Percentiles rank a stretch among this genome's conserved stretches.
phyloP scores from a whole-genome alignment of 768 basidiomycete species.

The Hygrocybe punicea region DNA sequence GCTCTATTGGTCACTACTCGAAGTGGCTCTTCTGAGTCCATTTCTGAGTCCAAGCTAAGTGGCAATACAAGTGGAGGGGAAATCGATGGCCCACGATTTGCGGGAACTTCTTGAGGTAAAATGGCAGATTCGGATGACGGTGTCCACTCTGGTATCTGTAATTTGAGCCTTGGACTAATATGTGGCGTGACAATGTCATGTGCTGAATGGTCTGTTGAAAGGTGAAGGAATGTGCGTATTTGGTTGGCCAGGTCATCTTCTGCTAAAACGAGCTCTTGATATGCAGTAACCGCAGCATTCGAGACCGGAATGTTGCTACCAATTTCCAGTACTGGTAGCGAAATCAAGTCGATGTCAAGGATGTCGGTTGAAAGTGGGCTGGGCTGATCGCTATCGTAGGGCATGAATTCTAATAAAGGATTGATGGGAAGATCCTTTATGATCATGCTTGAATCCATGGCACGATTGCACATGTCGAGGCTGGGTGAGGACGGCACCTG shows the following conservation, averaged over 20 bases:
- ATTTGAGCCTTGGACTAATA: neutral
- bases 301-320: neutral
- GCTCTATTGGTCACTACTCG: neutral
- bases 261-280: conserved; percentile 1
- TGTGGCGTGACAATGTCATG: neutral
- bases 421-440: too few relatives aligned
- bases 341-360: neutral
- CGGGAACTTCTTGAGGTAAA: neutral
- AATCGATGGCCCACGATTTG: neutral
- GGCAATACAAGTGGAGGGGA: neutral
- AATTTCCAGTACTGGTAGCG: neutral
- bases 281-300: neutral
- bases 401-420: too few relatives aligned
- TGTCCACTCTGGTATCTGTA: neutral
- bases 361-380: neutral
- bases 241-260: neutral
- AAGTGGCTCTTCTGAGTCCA: neutral
- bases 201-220: neutral
- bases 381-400: too few relatives aligned
- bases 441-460: too few relatives aligned
- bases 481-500: too few relatives aligned
- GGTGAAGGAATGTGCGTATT: neutral
- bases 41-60: neutral
- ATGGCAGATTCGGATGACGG: neutral
- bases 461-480: too few relatives aligned